Conservation (phyloP, 352 stramenopile genomes). For the Phytophthora constricta region DNA sequence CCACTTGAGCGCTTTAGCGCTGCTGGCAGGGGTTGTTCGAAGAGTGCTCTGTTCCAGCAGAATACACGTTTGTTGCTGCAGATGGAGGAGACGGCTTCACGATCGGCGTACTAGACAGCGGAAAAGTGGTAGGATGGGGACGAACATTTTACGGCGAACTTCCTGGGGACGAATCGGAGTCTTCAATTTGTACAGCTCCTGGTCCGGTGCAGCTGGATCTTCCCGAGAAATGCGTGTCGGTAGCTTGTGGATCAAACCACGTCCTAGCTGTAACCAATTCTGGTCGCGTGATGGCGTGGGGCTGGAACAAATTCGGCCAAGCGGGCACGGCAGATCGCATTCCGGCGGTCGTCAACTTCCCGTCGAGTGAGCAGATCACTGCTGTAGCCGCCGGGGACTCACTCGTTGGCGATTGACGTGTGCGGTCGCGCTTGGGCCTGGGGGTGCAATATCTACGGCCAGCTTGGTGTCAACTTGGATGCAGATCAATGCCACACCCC, state of each 20-base stretch:
- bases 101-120: slow-evolving; percentile 39
- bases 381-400: slow-evolving; percentile 59
- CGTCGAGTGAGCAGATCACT: slow-evolving; percentile 14
- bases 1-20: not conserved
- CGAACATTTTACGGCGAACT: slow-evolving; percentile 74
- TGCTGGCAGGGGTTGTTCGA: slow-evolving; percentile 34
- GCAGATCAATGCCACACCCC: slow-evolving; percentile 11
- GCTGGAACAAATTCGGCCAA: slow-evolving; percentile 58
- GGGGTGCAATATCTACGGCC: slow-evolving; percentile 68
- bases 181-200: not conserved
- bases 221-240: slow-evolving; percentile 35
- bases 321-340: slow-evolving; percentile 20
- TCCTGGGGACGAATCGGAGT: not conserved
- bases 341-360: slow-evolving; percentile 42
- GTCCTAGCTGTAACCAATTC: slow-evolving; percentile 47
- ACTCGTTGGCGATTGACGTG: slow-evolving; percentile 65
- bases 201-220: slow-evolving; percentile 24
- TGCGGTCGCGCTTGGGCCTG: slow-evolving; percentile 58
- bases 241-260: slow-evolving; percentile 69
- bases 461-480: slow-evolving; percentile 48
- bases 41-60: slow-evolving; percentile 33
- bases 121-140: slow-evolving; percentile 65
- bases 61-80: slow-evolving; percentile 22
- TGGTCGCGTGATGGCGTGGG: slow-evolving; percentile 62
- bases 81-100: slow-evolving; percentile 70